These are phyloP conservation scores for Gautieria morchelliformis DNA, from an alignment of 768 basidiomycete species.

Conservation along the genomic window DNA sequence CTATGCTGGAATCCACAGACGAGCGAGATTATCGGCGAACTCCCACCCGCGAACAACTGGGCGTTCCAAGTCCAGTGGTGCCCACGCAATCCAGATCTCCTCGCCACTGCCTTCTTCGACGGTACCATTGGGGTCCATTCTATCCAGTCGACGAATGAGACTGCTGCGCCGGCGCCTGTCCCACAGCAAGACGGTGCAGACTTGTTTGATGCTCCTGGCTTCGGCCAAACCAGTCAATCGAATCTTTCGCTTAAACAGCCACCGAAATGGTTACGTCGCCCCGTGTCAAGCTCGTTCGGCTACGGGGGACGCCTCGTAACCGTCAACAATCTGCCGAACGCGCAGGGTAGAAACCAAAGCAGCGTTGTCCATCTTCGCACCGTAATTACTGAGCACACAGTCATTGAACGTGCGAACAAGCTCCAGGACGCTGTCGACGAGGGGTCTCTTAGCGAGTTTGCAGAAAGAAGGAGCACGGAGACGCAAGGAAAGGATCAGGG, in stretches of 20 bases:
- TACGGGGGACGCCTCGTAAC: slow-evolving; percentile 85
- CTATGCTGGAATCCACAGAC: slow-evolving; percentile 95
- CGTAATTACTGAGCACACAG: slow-evolving; percentile 62
- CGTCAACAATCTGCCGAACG: slow-evolving; percentile 56
- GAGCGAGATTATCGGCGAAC: slow-evolving; percentile 84
- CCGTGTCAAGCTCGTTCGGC: slow-evolving; percentile 73
- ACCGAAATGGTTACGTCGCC: slow-evolving; percentile 93
- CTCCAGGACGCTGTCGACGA: slow-evolving; percentile 53
- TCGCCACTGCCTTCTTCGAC: slow-evolving; percentile 92
- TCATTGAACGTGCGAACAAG: slow-evolving; percentile 66
- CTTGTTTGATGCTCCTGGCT: slow-evolving; percentile 64
- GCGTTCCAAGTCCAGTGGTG: slow-evolving; percentile 97
- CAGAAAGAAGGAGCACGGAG: slow-evolving; percentile 42
- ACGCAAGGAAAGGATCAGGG: slow-evolving; percentile 21
- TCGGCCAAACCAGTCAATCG: slow-evolving; percentile 37
- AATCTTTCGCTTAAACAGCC: slow-evolving; percentile 84
- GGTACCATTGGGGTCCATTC: slow-evolving; percentile 91
- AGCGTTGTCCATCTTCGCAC: slow-evolving; percentile 70
- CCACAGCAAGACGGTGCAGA: slow-evolving; percentile 55
- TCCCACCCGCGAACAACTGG: slow-evolving; percentile 90
- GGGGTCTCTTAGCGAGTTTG: slow-evolving; percentile 51
- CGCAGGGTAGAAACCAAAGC: slow-evolving; percentile 75
- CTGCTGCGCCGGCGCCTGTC: slow-evolving; percentile 30
- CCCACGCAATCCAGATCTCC: slow-evolving; percentile 79
- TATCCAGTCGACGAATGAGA: slow-evolving; percentile 76